Percentiles rank a stretch among this genome's conserved stretches.
Evolutionary conservation across 75 land plant species (phyloP).

Genomic region (Cupressus sempervirens): DNA sequence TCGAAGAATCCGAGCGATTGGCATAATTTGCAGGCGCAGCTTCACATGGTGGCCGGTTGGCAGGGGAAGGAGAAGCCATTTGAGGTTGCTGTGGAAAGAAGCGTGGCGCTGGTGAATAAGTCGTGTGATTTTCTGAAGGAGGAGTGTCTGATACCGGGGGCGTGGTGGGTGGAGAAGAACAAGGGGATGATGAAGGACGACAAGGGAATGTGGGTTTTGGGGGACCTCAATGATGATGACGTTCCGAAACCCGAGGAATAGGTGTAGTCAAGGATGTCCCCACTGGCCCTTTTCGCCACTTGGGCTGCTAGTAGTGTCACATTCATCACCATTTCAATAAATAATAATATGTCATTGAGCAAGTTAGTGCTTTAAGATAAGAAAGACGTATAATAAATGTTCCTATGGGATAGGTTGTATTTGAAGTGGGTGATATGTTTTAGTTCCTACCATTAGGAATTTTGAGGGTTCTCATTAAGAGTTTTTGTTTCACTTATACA

Average conservation of each 20-base stretch:
- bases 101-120: slow-evolving; percentile 69
- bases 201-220: slow-evolving; percentile 54
- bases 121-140: slow-evolving; percentile 54
- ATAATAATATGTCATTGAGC: no score
- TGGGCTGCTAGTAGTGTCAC: no score
- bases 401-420: no score
- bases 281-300: no score
- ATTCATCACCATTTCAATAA: no score
- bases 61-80: slow-evolving; percentile 42
- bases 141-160: slow-evolving; percentile 47
- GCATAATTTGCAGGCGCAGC: slow-evolving; percentile 72
- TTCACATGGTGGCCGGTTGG: slow-evolving; percentile 68
- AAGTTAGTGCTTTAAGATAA: no score
- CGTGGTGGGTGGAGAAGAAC: slow-evolving; percentile 82
- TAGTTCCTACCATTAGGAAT: no score
- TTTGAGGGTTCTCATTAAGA: no score
- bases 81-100: slow-evolving; percentile 40
- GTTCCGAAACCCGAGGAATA: slow-evolving; percentile 33
- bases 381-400: no score
- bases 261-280: no score
- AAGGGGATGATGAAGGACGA: slow-evolving; percentile 57
- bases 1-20: slow-evolving; percentile 41
- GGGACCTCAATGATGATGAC: slow-evolving; percentile 40
- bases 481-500: no score
- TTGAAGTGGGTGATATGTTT: no score